Evolutionary conservation across 306 rosid genomes (phyloP).

Genomic region (Cicer bijugum): DNA sequence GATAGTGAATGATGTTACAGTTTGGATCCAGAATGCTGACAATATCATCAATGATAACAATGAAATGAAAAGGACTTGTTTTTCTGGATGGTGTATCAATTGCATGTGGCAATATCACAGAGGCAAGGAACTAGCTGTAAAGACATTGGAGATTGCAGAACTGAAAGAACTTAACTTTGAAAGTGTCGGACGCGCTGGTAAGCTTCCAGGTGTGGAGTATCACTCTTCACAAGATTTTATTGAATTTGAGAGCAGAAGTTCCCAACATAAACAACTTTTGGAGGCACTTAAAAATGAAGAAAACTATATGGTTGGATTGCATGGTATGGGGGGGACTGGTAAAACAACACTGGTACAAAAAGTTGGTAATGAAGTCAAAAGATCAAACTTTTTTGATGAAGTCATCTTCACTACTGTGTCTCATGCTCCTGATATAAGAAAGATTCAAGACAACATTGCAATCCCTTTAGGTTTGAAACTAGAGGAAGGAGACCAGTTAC

Average conservation of each 20-base stretch:
- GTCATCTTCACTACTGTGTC: constrained; percentile 15
- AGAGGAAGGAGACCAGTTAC: constrained; percentile 7
- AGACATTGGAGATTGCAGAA: constrained; percentile 18
- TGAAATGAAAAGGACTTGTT: constrained; percentile 1
- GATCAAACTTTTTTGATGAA: constrained; percentile 15
- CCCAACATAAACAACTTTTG: neutral
- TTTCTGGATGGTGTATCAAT: constrained; percentile 1
- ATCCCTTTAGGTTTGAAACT: constrained; percentile 14
- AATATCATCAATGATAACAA: neutral
- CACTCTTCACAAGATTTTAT: constrained; percentile 13
- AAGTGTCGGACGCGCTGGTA: constrained; percentile 1
- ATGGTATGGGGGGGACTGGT: constrained; percentile 27
- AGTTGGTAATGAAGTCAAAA: constrained; percentile 22
- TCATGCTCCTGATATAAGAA: neutral
- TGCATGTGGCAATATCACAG: constrained; percentile 2
- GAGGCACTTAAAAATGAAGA: neutral
- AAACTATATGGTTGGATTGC: constrained; percentile 18
- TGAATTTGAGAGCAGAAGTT: constrained; percentile 15
- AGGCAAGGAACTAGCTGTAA: neutral
- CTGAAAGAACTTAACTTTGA: constrained; percentile 10
- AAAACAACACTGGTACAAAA: constrained; percentile 11
- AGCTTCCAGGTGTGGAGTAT: constrained; percentile 17
- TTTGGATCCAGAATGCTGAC: constrained; percentile 12
- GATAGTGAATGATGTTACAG: constrained; percentile 14
- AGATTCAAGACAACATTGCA: constrained; percentile 21